Percentiles rank a stretch among this genome's conserved stretches.
phyloP scores from a whole-genome alignment of 805 yeast species.

The Candida silvatica region DNA sequence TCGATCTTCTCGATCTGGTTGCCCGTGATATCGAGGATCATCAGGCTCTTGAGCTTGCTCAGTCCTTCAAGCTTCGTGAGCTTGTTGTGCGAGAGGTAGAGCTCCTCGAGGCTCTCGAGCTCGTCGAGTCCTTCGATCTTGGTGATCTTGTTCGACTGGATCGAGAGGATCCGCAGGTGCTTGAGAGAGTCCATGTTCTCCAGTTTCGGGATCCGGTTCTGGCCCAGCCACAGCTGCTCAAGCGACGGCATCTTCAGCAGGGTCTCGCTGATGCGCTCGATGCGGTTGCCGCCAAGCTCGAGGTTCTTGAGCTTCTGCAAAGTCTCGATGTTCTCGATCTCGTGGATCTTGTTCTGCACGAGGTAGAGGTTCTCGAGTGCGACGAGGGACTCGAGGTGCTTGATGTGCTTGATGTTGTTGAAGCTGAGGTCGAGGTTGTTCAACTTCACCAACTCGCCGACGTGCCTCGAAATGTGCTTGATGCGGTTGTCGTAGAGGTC shows the following conservation, averaged over 20 bases:
- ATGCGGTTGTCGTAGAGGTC: constrained; percentile 92
- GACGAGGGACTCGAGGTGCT: constrained; percentile 57
- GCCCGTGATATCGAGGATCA: constrained; percentile 73
- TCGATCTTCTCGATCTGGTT: constrained; percentile 58
- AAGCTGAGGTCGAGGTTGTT: constrained; percentile 74
- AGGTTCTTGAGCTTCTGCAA: constrained; percentile 53
- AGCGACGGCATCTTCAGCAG: constrained; percentile 47
- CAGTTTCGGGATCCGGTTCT: constrained; percentile 62
- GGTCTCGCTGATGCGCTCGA: constrained; percentile 47
- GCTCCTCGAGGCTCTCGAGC: constrained; percentile 67
- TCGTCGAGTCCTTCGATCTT: constrained; percentile 77
- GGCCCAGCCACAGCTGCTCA: constrained; percentile 86
- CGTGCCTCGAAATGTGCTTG: constrained; percentile 69
- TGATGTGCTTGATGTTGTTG: constrained; percentile 80
- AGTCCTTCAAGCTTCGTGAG: constrained; percentile 68
- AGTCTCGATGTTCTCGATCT: constrained; percentile 57
- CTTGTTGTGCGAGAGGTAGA: constrained; percentile 83
- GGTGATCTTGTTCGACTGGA: constrained; percentile 77
- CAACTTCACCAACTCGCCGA: constrained; percentile 51
- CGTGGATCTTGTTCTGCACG: constrained; percentile 79
- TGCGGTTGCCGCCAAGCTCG: constrained; percentile 87
- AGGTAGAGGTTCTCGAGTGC: constrained; percentile 65
- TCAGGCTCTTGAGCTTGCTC: constrained; percentile 58
- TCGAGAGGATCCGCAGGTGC: constrained; percentile 69
- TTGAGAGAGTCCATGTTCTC: constrained; percentile 51